Evolutionary conservation across 2,329 filamentous ascomycete species (phyloP), one percentile per base, ranked within the genome.

Genomic region (Ceratocystis cubensis): DNA sequence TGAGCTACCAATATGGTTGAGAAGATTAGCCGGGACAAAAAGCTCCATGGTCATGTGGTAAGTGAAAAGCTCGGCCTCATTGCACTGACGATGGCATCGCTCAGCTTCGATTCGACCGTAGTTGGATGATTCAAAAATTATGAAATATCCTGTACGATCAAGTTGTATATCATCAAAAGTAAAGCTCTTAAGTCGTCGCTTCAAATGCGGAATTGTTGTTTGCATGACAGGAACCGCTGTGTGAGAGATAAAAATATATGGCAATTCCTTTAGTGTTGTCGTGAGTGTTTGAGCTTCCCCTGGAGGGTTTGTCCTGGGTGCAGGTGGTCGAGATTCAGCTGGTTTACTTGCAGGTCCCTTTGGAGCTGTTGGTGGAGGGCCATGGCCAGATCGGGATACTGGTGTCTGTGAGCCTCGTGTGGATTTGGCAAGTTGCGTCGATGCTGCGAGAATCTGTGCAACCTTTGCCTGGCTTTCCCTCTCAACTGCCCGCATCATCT

Each of bases 31-130:
- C 15, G 70, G 70, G 67, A 75, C 71, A 69, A 71, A 88, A 66
- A 91, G 86, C 73, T 93, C 88, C 91, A 99, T 96, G 57, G 85
- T 84, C 88, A 99, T 93, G 68, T 78, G 79, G 69, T 97, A 97
- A 1, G 88, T 96, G 78, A 99, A 99, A 69, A 99, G 84, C 5
- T 88, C 83, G 56, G 88, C 87, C 74, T 88, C 87, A 73, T 96
- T 87, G 70, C 89, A 91, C 64, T 86, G 83, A 65, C 84, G 81
- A 74, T 85, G 92, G 73, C 92, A 96, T 69, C 88, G 82, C 70
- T 89, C 87, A 0, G 91, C 87, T 75, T 96, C 91, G 66, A 86
- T 81, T 71, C 91, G 87, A 2, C 93, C 93, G 7, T 82, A 80
- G 65, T 84, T 82, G 1, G 85, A 89, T 71, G 93, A 88, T 63